phyloP scores from a whole-genome alignment of 768 basidiomycete species.

The Clavaria fumosa region DNA sequence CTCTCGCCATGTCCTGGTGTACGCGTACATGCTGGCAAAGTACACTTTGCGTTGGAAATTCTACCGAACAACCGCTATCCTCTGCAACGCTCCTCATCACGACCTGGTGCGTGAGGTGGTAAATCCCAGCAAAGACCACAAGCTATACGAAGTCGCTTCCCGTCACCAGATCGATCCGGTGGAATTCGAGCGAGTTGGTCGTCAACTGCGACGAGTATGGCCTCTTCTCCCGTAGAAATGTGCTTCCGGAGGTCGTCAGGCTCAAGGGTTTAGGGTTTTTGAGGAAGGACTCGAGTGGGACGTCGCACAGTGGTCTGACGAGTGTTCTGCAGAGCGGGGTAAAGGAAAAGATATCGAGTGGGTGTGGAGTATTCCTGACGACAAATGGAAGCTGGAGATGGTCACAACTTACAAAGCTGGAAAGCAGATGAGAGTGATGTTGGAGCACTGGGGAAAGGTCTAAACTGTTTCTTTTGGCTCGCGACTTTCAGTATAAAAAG shows the following conservation, averaged over 20 bases:
- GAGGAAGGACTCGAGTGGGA: background rate
- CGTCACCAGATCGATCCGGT: background rate
- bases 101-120: background rate
- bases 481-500: background rate
- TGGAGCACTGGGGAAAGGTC: background rate
- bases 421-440: background rate
- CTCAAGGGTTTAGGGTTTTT: background rate
- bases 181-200: background rate
- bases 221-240: background rate
- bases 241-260: background rate
- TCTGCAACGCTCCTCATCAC: background rate
- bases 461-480: background rate
- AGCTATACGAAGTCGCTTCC: background rate
- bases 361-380: background rate
- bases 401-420: background rate
- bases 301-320: background rate
- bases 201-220: background rate
- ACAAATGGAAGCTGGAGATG: background rate
- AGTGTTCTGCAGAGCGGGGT: background rate
- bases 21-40: background rate
- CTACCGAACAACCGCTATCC: background rate
- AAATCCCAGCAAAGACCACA: background rate
- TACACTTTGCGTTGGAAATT: background rate
- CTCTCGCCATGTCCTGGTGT: background rate
- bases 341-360: background rate